Percentiles rank a stretch among this genome's conserved stretches.
These are phyloP conservation scores for Begonia fuchsioides DNA, from an alignment of 306 rosid species.

Conservation along the genomic window DNA sequence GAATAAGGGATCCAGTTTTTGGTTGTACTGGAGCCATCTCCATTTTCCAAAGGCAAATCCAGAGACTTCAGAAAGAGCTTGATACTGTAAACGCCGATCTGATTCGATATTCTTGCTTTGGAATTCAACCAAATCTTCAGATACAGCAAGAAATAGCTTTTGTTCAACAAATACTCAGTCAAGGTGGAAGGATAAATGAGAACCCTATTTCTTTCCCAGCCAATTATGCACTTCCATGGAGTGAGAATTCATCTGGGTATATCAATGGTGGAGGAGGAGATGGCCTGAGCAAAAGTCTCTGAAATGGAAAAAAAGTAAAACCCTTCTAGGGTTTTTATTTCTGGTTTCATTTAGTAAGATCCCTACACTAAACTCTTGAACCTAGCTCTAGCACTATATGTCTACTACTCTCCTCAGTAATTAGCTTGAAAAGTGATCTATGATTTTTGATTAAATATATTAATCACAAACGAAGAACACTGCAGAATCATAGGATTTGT, in stretches of 20 bases:
- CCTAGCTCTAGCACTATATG: too few species aligned
- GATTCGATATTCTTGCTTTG: conserved; percentile 49
- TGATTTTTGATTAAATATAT: too few species aligned
- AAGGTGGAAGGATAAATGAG: conserved; percentile 14
- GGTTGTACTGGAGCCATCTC: conserved; percentile 94
- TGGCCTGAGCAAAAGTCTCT: too few species aligned
- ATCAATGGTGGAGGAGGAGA: conserved; percentile 30
- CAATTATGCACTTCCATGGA: conserved; percentile 45
- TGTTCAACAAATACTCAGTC: too few species aligned
- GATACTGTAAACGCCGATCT: conserved; percentile 74
- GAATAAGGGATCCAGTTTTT: conserved; percentile 81
- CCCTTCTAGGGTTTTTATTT: too few species aligned
- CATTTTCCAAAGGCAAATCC: conserved; percentile 78
- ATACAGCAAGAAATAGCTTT: conserved; percentile 5
- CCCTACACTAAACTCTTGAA: too few species aligned
- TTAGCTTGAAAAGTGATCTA: too few species aligned
- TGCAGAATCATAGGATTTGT: too few species aligned
- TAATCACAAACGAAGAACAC: too few species aligned
- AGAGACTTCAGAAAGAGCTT: conserved; percentile 81
- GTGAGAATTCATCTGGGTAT: conserved; percentile 23
- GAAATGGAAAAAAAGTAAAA: too few species aligned
- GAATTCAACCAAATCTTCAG: conserved; percentile 14
- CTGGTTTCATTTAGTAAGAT: too few species aligned
- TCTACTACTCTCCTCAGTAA: too few species aligned
- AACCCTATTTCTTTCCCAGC: conserved; percentile 23